These are phyloP conservation scores for Diaporthe vexans DNA, from an alignment of 2,329 filamentous ascomycete species.

Conservation along the genomic window DNA sequence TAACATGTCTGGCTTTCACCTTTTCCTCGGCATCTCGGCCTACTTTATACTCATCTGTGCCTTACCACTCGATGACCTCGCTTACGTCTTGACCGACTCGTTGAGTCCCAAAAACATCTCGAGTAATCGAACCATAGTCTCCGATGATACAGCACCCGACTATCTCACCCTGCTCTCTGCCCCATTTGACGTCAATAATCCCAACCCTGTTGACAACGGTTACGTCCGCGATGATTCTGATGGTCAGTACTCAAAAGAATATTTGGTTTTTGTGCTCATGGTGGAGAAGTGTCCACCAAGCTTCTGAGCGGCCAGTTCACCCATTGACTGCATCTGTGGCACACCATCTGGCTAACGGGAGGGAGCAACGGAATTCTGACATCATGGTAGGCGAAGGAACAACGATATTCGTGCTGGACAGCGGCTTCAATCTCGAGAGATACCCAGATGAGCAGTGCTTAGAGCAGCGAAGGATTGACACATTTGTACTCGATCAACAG, in stretches of 20 bases:
- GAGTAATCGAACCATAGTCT: background rate
- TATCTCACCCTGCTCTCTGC: constrained; percentile 2
- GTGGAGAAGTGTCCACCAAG: background rate
- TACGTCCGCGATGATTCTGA: background rate
- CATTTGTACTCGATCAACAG: background rate
- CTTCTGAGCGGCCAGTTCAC: background rate
- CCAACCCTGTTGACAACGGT: background rate
- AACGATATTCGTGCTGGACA: background rate
- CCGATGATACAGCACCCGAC: background rate
- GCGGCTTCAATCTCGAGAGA: background rate
- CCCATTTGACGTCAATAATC: background rate
- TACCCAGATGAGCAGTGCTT: constrained; percentile 11
- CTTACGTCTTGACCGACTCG: background rate
- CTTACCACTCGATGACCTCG: background rate
- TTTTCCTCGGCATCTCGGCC: background rate
- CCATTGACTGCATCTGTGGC: background rate
- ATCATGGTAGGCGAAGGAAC: background rate
- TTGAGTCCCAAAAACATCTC: background rate
- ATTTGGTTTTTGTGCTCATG: too few relatives aligned
- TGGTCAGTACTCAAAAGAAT: background rate
- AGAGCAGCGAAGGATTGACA: constrained; percentile 1
- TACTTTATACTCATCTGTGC: background rate
- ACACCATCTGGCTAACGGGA: too few relatives aligned
- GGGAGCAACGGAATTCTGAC: background rate
- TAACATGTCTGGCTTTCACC: background rate